These are phyloP conservation scores for Boletus subcaerulescens DNA, from an alignment of 768 basidiomycete species.

Conservation along the genomic window DNA sequence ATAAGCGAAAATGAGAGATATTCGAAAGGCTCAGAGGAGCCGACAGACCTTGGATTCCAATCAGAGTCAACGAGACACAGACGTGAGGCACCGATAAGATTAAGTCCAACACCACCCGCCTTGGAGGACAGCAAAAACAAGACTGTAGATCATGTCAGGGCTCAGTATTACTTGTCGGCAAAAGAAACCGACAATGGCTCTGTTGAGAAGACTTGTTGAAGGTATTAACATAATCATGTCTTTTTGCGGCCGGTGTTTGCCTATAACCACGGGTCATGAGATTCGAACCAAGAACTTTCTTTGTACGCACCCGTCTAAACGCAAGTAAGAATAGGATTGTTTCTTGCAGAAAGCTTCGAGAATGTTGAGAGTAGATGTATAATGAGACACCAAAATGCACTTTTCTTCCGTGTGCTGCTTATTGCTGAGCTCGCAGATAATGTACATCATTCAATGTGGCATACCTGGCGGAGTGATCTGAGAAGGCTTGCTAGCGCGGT, in stretches of 20 bases:
- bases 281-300: background rate
- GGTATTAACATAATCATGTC: constrained; percentile 82
- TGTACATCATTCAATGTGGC: background rate
- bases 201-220: constrained; percentile 82
- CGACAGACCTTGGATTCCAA: constrained; percentile 82
- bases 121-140: constrained; percentile 93
- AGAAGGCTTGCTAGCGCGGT: constrained; percentile 65
- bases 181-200: constrained; percentile 54
- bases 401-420: constrained; percentile 81
- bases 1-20: background rate
- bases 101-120: constrained; percentile 93
- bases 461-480: constrained; percentile 54
- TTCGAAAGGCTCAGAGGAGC: background rate
- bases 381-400: constrained; percentile 95
- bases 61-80: constrained; percentile 86
- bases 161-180: background rate
- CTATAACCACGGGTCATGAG: constrained; percentile 34
- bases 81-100: constrained; percentile 87
- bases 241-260: constrained; percentile 70
- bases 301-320: constrained; percentile 75
- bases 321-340: constrained; percentile 70
- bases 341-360: constrained; percentile 83
- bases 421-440: constrained; percentile 1
- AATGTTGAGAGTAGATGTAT: constrained; percentile 90
- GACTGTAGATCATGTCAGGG: constrained; percentile 44